These are phyloP conservation scores for Trypanosoma platydactyli DNA, from an alignment of 208 protist species.

Conservation along the genomic window DNA sequence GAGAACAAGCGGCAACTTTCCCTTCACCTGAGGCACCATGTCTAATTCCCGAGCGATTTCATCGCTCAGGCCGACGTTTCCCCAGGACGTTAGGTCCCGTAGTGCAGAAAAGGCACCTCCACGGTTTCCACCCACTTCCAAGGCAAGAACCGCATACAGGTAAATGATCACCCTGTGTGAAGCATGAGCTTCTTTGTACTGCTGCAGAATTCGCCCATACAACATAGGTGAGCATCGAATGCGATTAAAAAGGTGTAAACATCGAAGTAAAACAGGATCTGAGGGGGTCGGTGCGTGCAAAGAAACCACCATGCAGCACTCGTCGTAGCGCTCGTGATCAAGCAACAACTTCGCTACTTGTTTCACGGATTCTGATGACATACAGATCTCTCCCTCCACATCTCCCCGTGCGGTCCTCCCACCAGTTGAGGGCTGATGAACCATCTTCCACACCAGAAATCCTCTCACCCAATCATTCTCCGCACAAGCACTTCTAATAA, in stretches of 20 bases:
- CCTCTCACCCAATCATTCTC: conserved; percentile 22
- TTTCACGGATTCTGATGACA: conserved; percentile 11
- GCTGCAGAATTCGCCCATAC: conserved; percentile 24
- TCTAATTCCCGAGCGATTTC: not conserved
- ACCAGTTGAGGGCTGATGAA: not conserved
- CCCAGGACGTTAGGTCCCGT: not conserved
- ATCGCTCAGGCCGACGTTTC: not conserved
- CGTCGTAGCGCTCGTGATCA: conserved; percentile 25
- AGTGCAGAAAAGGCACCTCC: conserved; percentile 27
- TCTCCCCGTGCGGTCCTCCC: not conserved
- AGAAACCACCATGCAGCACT: conserved; percentile 22
- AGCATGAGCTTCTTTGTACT: conserved; percentile 3
- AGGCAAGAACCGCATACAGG: conserved; percentile 23
- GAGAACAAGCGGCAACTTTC: conserved; percentile 14
- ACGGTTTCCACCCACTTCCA: conserved; percentile 23
- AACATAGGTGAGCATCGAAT: conserved; percentile 27
- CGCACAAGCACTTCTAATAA: conserved; percentile 3
- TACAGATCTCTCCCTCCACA: conserved; percentile 15
- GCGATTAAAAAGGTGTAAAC: conserved; percentile 22
- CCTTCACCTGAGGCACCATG: conserved; percentile 20
- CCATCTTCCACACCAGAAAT: conserved; percentile 2
- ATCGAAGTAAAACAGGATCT: conserved; percentile 23
- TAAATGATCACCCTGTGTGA: conserved; percentile 17
- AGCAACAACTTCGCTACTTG: conserved; percentile 18
- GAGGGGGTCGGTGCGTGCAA: not conserved